These are phyloP conservation scores for Lactarius hatsudake DNA, from an alignment of 768 basidiomycete genomes.

Conservation along the genomic window DNA sequence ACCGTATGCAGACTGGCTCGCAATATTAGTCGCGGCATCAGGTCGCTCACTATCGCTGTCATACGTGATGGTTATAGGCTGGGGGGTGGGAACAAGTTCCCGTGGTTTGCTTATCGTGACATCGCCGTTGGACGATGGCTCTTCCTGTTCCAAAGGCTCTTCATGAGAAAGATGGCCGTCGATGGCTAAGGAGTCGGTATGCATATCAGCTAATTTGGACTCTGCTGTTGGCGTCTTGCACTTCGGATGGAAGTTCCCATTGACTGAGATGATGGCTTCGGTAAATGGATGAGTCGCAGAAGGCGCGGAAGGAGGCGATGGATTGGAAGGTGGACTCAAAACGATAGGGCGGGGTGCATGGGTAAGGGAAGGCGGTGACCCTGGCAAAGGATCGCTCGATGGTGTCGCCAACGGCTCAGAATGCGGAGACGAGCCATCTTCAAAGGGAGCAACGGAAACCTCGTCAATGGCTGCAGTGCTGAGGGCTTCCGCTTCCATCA, in stretches of 20 bases:
- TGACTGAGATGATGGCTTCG: slow-evolving; percentile 13
- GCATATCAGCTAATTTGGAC: slow-evolving; percentile 2
- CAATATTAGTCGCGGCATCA: neutral
- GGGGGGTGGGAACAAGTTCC: slow-evolving; percentile 1
- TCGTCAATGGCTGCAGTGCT: slow-evolving; percentile 7
- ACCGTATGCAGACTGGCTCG: neutral
- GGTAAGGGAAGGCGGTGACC: neutral
- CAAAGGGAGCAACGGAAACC: slow-evolving; percentile 5
- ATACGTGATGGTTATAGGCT: neutral
- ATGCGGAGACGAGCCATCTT: slow-evolving; percentile 12
- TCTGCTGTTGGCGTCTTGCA: slow-evolving; percentile 3
- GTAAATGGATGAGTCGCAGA: slow-evolving; percentile 2
- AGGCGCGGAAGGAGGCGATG: slow-evolving; percentile 6
- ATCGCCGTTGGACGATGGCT: slow-evolving; percentile 5
- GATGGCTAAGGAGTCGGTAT: neutral
- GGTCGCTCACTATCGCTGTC: slow-evolving; percentile 10
- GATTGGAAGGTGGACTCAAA: slow-evolving; percentile 3
- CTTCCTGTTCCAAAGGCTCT: neutral
- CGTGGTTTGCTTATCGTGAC: neutral
- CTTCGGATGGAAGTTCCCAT: slow-evolving; percentile 11
- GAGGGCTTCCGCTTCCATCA: slow-evolving; percentile 11
- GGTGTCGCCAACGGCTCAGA: slow-evolving; percentile 20
- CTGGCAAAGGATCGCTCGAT: slow-evolving; percentile 18
- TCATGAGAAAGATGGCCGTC: slow-evolving; percentile 3
- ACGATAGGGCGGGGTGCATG: slow-evolving; percentile 9